Conservation (phyloP, 2,329 filamentous ascomycete genomes). For the Nemania bipapillata region DNA sequence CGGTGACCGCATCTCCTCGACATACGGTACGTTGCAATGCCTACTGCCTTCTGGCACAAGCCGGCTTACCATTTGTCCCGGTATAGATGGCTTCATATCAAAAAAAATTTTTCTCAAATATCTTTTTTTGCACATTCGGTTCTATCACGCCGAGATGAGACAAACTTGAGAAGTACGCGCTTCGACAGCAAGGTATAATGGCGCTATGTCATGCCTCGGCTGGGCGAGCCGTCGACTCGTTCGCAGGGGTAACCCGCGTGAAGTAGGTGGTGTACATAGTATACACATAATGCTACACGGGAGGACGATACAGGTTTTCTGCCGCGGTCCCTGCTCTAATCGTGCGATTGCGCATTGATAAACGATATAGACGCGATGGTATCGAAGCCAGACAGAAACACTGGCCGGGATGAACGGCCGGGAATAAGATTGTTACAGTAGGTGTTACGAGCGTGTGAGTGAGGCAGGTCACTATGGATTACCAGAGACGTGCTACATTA, state of each 20-base stretch:
- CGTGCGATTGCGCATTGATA: neutral
- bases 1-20: constrained; percentile 8
- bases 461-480: no score
- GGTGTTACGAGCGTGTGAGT: neutral
- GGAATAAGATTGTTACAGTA: neutral
- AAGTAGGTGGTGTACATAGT: no score
- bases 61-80: neutral
- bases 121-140: neutral
- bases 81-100: neutral
- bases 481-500: constrained; percentile 1
- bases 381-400: neutral
- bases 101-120: constrained; percentile 7
- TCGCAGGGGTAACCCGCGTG: neutral
- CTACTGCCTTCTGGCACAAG: neutral
- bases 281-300: no score
- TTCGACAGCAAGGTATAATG: neutral
- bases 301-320: neutral
- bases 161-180: neutral
- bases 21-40: neutral
- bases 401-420: neutral
- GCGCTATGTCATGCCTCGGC: constrained; percentile 5
- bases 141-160: constrained; percentile 2
- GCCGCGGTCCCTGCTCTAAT: neutral
- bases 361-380: neutral
- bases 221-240: neutral